phyloP scores from a whole-genome alignment of 257 asterid species.

The Schizonepeta tenuifolia region DNA sequence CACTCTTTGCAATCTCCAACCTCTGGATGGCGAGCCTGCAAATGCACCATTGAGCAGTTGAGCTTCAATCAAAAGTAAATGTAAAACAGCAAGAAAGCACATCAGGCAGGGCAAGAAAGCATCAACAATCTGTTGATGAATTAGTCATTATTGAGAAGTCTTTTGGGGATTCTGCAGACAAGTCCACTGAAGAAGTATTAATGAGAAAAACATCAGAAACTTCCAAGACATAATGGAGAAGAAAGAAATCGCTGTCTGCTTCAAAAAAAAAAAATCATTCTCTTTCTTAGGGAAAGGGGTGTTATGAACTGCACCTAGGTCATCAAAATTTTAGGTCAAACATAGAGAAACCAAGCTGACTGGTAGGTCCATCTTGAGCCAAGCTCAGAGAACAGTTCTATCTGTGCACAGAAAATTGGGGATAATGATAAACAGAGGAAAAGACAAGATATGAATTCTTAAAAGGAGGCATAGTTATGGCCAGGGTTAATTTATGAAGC shows the following conservation, averaged over 20 bases:
- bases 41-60: conserved; percentile 28
- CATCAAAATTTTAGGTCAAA: background rate
- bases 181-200: background rate
- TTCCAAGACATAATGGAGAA: background rate
- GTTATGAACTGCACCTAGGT: background rate
- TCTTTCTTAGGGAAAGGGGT: background rate
- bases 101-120: conserved; percentile 17
- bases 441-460: background rate
- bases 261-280: background rate
- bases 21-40: conserved; percentile 89
- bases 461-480: background rate
- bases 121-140: conserved; percentile 25
- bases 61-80: conserved; percentile 29
- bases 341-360: background rate
- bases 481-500: background rate
- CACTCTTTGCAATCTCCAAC: conserved; percentile 86
- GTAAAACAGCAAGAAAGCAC: conserved; percentile 13
- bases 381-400: conserved; percentile 8
- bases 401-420: background rate
- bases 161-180: background rate
- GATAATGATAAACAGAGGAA: background rate
- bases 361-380: background rate
- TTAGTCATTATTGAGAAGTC: conserved; percentile 6
- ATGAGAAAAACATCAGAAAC: background rate
- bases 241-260: background rate